Percentiles rank a stretch among this genome's conserved stretches.
These are phyloP conservation scores for Kwoniella botswanensis DNA, from an alignment of 768 basidiomycete species.

Conservation along the genomic window DNA sequence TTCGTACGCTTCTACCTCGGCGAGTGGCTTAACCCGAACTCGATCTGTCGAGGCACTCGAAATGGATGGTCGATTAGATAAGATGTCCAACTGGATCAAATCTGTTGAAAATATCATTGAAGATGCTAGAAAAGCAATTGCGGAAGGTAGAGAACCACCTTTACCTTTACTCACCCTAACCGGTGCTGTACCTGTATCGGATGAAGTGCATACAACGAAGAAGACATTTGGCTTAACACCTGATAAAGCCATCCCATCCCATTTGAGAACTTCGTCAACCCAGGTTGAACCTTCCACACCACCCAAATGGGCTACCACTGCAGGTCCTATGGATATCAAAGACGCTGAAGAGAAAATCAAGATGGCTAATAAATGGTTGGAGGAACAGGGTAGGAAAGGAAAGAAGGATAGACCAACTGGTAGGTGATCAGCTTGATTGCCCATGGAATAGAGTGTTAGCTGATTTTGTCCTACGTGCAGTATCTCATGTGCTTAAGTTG, in stretches of 20 bases:
- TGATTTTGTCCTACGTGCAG: too few relatives aligned
- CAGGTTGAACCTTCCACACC: constrained; percentile 55
- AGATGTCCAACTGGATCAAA: constrained; percentile 46
- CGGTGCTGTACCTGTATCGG: constrained; percentile 1
- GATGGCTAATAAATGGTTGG: constrained; percentile 35
- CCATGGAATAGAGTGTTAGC: too few relatives aligned
- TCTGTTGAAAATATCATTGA: constrained; percentile 51
- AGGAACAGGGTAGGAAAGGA: constrained; percentile 21
- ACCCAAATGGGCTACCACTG: constrained; percentile 46
- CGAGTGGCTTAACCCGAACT: neutral
- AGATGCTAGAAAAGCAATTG: constrained; percentile 51
- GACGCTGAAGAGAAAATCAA: constrained; percentile 40
- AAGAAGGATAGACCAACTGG: constrained; percentile 51
- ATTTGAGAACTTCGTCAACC: constrained; percentile 40
- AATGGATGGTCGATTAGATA: constrained; percentile 39
- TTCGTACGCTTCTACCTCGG: neutral
- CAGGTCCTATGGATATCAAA: constrained; percentile 17
- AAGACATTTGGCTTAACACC: constrained; percentile 40
- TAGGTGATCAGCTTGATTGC: too few relatives aligned
- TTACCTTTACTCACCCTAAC: constrained; percentile 35
- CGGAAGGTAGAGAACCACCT: constrained; percentile 51
- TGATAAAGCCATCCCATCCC: constrained; percentile 35
- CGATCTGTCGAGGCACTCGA: constrained; percentile 37
- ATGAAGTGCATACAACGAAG: neutral
- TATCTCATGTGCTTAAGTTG: constrained; percentile 50